Conservation (phyloP, 305 asterid genomes). For the Plantago lanceolata region DNA sequence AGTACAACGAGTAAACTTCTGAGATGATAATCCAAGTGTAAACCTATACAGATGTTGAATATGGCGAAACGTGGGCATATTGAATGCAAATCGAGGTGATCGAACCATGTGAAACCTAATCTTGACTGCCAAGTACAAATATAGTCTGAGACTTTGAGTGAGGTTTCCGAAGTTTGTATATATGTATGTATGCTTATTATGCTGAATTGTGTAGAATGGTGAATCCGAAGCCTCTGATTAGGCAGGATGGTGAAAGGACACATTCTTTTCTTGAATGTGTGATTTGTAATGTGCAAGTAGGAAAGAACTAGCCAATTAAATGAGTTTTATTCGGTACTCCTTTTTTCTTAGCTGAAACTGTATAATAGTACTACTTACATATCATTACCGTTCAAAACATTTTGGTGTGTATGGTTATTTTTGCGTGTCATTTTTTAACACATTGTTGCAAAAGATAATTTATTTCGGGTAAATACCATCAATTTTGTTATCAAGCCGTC, state of each 20-base stretch:
- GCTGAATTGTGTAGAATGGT: neutral
- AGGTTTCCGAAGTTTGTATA: constrained; percentile 15
- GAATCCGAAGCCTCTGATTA: neutral
- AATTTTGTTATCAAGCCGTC: no score
- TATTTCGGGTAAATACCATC: no score
- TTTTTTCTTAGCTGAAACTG: no score
- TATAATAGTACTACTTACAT: no score
- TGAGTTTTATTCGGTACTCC: no score
- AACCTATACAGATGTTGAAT: neutral
- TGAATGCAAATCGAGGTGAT: neutral
- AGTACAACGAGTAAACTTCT: constrained; percentile 20
- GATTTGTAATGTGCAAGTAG: neutral
- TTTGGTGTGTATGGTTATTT: no score
- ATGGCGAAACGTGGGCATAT: neutral
- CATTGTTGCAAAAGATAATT: no score
- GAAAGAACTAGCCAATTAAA: no score
- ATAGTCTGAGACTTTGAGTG: neutral
- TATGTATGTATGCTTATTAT: neutral
- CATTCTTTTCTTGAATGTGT: no score
- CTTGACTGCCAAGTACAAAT: neutral
- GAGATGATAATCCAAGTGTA: constrained; percentile 1
- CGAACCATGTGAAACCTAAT: neutral
- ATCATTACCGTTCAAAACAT: no score
- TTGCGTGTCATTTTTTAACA: no score
- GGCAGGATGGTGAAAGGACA: neutral